Percentiles rank a stretch among this genome's conserved stretches.
Conservation (phyloP, 2,329 filamentous ascomycete genomes). For the Paracoccidioides lutzii region DNA sequence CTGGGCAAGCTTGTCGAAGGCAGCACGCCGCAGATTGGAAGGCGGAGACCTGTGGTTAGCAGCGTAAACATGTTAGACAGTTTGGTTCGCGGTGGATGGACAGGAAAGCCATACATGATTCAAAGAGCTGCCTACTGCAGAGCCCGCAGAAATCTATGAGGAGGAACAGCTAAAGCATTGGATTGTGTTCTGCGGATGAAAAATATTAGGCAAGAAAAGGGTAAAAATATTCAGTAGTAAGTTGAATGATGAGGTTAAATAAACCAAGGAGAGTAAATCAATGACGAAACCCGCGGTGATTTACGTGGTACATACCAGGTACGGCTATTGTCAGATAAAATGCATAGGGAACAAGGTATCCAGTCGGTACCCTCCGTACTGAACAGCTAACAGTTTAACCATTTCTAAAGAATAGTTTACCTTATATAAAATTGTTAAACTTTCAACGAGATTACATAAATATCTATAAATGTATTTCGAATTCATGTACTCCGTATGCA, state of each 20-base stretch:
- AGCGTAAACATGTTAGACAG: neutral
- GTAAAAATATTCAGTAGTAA: neutral
- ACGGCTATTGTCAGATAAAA: no score
- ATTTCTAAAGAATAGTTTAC: no score
- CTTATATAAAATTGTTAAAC: no score
- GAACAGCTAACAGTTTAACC: no score
- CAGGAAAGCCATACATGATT: slow-evolving; percentile 13
- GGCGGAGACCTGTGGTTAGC: slow-evolving; percentile 16
- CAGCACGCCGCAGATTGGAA: slow-evolving; percentile 19
- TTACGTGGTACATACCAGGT: no score
- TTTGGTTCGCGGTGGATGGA: neutral
- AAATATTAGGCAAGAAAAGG: neutral
- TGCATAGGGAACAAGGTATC: no score
- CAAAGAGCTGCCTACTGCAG: slow-evolving; percentile 13
- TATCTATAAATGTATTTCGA: no score
- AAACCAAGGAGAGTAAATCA: neutral
- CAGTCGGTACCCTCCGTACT: no score
- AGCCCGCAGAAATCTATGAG: neutral
- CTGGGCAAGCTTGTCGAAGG: slow-evolving; percentile 32
- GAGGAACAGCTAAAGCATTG: neutral
- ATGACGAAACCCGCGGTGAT: no score
- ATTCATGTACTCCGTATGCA: no score
- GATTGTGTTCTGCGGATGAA: neutral
- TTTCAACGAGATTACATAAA: no score
- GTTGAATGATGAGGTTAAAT: neutral